phyloP scores from a whole-genome alignment of 2,329 filamentous ascomycete genomes.

The Verticillium nonalfalfae region DNA sequence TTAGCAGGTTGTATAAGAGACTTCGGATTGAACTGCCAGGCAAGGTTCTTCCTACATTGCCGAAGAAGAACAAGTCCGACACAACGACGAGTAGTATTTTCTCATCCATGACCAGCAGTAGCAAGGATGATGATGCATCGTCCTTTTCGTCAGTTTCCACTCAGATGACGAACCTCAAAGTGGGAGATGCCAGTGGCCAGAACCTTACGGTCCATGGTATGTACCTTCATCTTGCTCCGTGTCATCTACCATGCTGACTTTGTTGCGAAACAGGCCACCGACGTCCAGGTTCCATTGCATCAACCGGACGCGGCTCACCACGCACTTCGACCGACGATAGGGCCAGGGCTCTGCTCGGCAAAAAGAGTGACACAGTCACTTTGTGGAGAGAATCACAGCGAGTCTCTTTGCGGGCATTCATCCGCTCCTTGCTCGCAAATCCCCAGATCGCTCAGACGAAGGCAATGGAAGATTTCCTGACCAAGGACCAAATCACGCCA shows the following conservation, averaged over 20 bases:
- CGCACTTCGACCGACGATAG: conserved; percentile 37
- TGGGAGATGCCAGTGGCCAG: conserved; percentile 19
- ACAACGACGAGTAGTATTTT: conserved; percentile 57
- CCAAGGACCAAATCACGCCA: conserved; percentile 61
- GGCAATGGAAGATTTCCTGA: conserved; percentile 80
- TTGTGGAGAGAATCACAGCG: conserved; percentile 85
- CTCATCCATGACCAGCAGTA: conserved; percentile 43
- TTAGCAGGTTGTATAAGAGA: conserved; percentile 70
- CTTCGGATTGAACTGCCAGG: conserved; percentile 83
- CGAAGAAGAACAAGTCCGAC: conserved; percentile 84
- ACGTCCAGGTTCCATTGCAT: conserved; percentile 26
- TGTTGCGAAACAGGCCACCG: conserved; percentile 14
- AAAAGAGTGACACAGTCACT: conserved; percentile 16
- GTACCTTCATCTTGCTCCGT: conserved; percentile 3
- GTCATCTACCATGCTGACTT: background rate
- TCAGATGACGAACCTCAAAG: conserved; percentile 38
- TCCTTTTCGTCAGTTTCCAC: conserved; percentile 80
- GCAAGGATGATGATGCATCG: conserved; percentile 67
- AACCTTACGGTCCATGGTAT: conserved; percentile 36
- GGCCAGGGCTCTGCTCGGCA: conserved; percentile 20
- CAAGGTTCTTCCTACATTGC: conserved; percentile 78
- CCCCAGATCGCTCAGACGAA: conserved; percentile 76
- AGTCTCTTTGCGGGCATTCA: conserved; percentile 82
- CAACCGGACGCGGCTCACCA: conserved; percentile 29
- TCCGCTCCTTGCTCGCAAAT: conserved; percentile 82